Evolutionary conservation across 768 basidiomycete genomes (phyloP), one percentile per base, ranked within the genome.

Genomic region (Kwoniella europaea): DNA sequence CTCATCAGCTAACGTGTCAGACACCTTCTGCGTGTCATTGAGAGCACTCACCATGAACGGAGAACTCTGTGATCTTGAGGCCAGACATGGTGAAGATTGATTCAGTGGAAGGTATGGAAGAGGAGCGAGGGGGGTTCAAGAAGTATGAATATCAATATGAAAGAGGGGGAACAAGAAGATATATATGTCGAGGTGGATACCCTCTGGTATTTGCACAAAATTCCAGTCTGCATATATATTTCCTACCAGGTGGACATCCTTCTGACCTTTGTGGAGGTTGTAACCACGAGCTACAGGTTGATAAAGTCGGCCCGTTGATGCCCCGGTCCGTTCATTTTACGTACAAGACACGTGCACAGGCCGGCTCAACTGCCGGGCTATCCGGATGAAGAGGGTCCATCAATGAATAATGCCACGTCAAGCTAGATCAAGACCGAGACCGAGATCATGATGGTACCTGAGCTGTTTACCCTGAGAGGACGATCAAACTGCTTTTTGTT

Each of bases 21-120:
- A 41, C 42, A 35, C n/a, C 15, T 43, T 64, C 16, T 54, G 35
- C 43, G 29, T 1, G 57, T 4, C 9, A 13, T 10, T 9, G 58
- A 42, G 7, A 24, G 35, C 16, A 73, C 82, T 72, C 65, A 83
- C 83, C 84, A 65, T 84, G 80, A 58, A 84, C 79, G 53, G 77
- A 72, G 75, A 82, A 84, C 55, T 64, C 69, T 24, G 78, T 75
- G 72, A 84, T 82, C 52, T 75, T 84, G 50, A 71, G 62, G 27
- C 72, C 71, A 29, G 75, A 68, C 78, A 79, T 79, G 46, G 20
- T 74, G 73, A 15, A 46, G 53, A 22, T 22, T 13, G 54, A 35
- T 20, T 53, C 16, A 52, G 35, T 4, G 3, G 4, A 4, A 35
- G 35, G 3, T 35, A 35, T 35, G 35, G 35, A 4, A 7, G 35